Percentiles rank a stretch among this genome's conserved stretches.
Conservation (phyloP, 1,139 yeast genomes). For the Blastobotrys illinoisensis region DNA sequence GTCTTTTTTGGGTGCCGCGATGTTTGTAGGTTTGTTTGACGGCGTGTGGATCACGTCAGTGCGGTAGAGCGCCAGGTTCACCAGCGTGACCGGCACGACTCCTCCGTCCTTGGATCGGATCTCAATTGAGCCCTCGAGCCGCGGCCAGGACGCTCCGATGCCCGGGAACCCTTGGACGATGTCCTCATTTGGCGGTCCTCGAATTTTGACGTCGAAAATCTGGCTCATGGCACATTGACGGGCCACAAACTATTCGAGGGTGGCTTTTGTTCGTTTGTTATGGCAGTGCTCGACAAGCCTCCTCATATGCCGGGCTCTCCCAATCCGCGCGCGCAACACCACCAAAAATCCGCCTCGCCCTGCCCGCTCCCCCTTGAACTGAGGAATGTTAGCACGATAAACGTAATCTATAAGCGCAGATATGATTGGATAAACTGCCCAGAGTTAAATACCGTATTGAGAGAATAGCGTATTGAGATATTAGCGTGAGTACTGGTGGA, state of each 20-base stretch:
- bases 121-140: slow-evolving; percentile 37
- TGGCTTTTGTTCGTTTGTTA: background rate
- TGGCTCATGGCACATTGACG: slow-evolving; percentile 6
- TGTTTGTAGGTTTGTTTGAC: slow-evolving; percentile 29
- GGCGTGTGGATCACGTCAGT: slow-evolving; percentile 36
- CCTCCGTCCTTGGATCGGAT: slow-evolving; percentile 29
- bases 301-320: background rate
- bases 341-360: background rate
- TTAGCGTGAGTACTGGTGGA: too few relatives aligned
- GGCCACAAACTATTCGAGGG: background rate
- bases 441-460: too few relatives aligned
- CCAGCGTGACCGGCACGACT: slow-evolving; percentile 26
- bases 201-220: slow-evolving; percentile 31
- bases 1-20: slow-evolving; percentile 30
- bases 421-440: too few relatives aligned
- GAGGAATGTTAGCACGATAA: background rate
- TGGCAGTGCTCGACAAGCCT: background rate
- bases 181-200: slow-evolving; percentile 38
- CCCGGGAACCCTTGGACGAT: slow-evolving; percentile 40
- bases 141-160: slow-evolving; percentile 39
- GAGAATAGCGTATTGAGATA: too few relatives aligned
- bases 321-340: background rate
- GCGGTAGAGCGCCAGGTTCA: slow-evolving; percentile 35
- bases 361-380: too few relatives aligned
- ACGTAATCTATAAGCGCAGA: too few relatives aligned